Percentiles rank a stretch among this genome's conserved stretches.
These are phyloP conservation scores for Mikania micrantha DNA, from an alignment of 129 eudicot species.

Conservation along the genomic window DNA sequence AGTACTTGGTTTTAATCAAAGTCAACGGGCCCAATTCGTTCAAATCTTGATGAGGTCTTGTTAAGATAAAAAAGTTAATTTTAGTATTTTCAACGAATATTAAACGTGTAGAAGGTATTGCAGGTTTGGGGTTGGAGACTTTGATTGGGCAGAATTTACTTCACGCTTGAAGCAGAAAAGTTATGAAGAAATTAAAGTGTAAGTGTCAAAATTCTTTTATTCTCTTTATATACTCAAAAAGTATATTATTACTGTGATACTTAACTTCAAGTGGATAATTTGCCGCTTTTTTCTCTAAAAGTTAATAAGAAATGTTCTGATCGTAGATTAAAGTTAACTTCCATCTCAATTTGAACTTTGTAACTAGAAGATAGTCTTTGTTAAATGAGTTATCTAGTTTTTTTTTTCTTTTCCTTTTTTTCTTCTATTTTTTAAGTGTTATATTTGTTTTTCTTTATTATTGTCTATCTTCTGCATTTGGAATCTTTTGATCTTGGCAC, in stretches of 20 bases:
- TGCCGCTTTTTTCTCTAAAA: not conserved
- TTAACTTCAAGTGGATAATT: not conserved
- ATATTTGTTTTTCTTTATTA: not conserved
- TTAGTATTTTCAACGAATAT: not conserved
- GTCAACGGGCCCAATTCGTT: conserved; percentile 83
- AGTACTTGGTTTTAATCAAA: conserved; percentile 87
- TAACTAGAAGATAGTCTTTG: not conserved
- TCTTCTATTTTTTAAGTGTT: no score
- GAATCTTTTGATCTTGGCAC: not conserved
- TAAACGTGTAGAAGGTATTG: not conserved
- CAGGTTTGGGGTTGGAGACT: conserved; percentile 89
- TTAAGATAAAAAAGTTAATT: not conserved
- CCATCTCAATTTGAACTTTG: not conserved
- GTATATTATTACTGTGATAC: not conserved
- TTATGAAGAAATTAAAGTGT: conserved; percentile 67
- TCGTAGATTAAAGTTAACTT: not conserved
- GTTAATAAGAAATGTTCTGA: not conserved
- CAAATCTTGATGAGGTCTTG: conserved; percentile 90
- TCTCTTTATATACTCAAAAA: not conserved
- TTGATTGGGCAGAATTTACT: conserved; percentile 87
- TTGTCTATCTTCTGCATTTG: not conserved
- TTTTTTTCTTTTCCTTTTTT: not conserved
- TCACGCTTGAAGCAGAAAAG: conserved; percentile 88
- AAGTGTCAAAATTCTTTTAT: conserved; percentile 16
- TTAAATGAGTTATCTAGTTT: not conserved